phyloP scores from a whole-genome alignment of 805 yeast genomes.

The Saccharomycopsis fibuligera region DNA sequence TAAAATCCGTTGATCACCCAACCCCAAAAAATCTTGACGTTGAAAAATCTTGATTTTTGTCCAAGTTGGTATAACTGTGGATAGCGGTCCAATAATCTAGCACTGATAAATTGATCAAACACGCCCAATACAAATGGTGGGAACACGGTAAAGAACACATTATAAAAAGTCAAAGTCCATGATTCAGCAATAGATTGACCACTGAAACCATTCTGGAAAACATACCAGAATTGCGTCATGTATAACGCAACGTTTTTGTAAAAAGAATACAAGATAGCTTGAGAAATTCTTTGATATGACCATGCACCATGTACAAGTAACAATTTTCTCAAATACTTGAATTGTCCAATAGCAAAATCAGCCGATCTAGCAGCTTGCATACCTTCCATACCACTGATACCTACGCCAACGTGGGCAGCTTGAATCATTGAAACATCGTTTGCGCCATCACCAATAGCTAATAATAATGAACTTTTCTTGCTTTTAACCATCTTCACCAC shows the following conservation, averaged over 20 bases:
- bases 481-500: conserved; percentile 92
- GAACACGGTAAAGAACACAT: conserved; percentile 85
- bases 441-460: conserved; percentile 99
- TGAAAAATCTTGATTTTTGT: conserved; percentile 81
- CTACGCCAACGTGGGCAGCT: conserved; percentile 99
- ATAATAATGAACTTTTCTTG: conserved; percentile 58
- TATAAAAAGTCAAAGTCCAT: conserved; percentile 95
- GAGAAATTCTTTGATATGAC: conserved; percentile 93
- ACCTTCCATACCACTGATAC: conserved; percentile 99
- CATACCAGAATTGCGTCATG: conserved; percentile 98
- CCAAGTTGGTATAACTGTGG: conserved; percentile 92
- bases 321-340: conserved; percentile 75
- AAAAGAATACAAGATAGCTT: conserved; percentile 89
- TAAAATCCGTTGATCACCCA: conserved; percentile 95
- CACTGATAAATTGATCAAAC: conserved; percentile 92
- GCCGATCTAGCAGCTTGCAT: conserved; percentile 99
- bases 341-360: conserved; percentile 94
- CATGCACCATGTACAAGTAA: conserved; percentile 93
- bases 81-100: conserved; percentile 81
- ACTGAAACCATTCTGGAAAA: conserved; percentile 83
- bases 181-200: conserved; percentile 97
- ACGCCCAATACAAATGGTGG: conserved; percentile 97
- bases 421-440: conserved; percentile 99
- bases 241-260: conserved; percentile 93
- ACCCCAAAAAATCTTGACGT: conserved; percentile 90